These are phyloP conservation scores for Neocatenulostroma microsporum DNA, from an alignment of 2,329 filamentous ascomycete species.

Conservation along the genomic window DNA sequence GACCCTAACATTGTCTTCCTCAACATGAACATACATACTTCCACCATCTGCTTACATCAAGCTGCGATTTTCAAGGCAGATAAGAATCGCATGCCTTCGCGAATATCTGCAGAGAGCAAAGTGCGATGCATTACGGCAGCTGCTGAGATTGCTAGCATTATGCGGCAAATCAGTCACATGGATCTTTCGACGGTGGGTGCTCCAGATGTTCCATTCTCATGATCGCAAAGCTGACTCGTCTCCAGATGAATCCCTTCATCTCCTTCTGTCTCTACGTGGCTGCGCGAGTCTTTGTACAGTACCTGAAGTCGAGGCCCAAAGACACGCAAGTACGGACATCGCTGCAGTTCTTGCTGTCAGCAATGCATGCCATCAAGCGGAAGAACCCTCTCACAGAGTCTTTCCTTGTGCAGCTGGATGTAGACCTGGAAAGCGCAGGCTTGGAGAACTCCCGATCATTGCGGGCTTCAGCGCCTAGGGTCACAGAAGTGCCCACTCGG, in stretches of 20 bases:
- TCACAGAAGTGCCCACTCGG: constrained; percentile 7
- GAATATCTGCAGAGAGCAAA: constrained; percentile 82
- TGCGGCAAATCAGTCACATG: constrained; percentile 88
- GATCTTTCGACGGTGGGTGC: constrained; percentile 68
- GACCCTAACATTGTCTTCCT: constrained; percentile 85
- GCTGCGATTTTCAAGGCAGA: constrained; percentile 97
- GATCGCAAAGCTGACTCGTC: constrained; percentile 6
- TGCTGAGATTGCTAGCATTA: constrained; percentile 87
- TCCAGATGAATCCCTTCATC: constrained; percentile 87
- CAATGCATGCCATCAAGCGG: constrained; percentile 81
- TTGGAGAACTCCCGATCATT: constrained; percentile 34
- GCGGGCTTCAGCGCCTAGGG: constrained; percentile 13
- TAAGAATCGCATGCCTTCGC: constrained; percentile 68
- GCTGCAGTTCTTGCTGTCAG: constrained; percentile 79
- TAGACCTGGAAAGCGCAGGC: constrained; percentile 73
- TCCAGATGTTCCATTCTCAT: not conserved
- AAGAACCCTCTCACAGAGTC: constrained; percentile 90
- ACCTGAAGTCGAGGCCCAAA: constrained; percentile 85
- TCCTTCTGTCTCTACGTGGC: constrained; percentile 96
- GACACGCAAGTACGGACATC: constrained; percentile 72
- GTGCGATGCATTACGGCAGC: constrained; percentile 87
- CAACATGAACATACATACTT: constrained; percentile 96
- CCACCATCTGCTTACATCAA: constrained; percentile 94
- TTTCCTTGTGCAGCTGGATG: constrained; percentile 85
- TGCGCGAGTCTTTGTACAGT: constrained; percentile 89